phyloP scores from a whole-genome alignment of 2,329 filamentous ascomycete genomes.

The Phialophora expanda region DNA sequence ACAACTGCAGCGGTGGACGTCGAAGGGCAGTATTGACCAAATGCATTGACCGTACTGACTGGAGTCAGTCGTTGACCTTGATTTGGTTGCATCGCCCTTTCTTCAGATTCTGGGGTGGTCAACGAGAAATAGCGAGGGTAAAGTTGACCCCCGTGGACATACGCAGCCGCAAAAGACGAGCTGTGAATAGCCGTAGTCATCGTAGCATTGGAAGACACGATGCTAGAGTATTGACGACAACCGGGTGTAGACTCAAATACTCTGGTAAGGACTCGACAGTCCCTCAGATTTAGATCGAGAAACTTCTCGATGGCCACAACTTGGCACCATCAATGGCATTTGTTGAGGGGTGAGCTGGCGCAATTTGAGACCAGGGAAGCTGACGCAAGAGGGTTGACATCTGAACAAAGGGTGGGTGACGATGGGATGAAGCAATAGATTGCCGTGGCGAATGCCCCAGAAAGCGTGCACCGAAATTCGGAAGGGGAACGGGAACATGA shows the following conservation, averaged over 20 bases:
- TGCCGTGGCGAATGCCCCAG: slow-evolving; percentile 5
- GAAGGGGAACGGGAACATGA: slow-evolving; percentile 11
- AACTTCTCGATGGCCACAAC: slow-evolving; percentile 14
- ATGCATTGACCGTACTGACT: slow-evolving; percentile 12
- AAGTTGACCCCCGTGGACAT: slow-evolving; percentile 12
- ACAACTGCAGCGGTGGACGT: neutral
- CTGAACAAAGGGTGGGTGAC: neutral
- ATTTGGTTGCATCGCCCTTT: slow-evolving; percentile 22
- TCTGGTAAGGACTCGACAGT: neutral
- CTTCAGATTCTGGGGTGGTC: slow-evolving; percentile 18
- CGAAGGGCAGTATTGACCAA: slow-evolving; percentile 1
- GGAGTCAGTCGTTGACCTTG: slow-evolving; percentile 7
- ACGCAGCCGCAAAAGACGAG: slow-evolving; percentile 12
- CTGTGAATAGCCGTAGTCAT: slow-evolving; percentile 25
- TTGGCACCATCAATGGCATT: slow-evolving; percentile 20
- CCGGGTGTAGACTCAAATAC: neutral
- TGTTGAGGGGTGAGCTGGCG: slow-evolving; percentile 20
- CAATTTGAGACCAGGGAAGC: slow-evolving; percentile 20
- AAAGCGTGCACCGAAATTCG: slow-evolving; percentile 33
- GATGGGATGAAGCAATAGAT: slow-evolving; percentile 5
- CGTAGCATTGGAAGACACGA: slow-evolving; percentile 8
- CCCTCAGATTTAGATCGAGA: slow-evolving; percentile 6
- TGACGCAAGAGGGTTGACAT: slow-evolving; percentile 22
- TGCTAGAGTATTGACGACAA: neutral
- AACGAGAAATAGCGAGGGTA: slow-evolving; percentile 16